Conservation (phyloP, 169 alveolate species). For the Plasmodium ovale region DNA sequence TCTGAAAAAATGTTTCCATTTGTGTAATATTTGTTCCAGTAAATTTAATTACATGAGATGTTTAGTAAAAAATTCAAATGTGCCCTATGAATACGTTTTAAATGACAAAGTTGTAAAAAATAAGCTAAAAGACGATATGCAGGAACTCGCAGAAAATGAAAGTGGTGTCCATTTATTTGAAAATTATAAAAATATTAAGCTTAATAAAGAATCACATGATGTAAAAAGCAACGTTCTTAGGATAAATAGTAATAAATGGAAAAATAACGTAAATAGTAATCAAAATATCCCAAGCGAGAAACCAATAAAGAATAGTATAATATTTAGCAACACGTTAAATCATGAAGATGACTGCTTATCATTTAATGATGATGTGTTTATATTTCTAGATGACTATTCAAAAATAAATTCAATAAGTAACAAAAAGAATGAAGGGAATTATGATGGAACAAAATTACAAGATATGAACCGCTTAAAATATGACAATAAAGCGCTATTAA, state of each 20-base stretch:
- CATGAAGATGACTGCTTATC: constrained; percentile 34
- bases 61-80: constrained; percentile 58
- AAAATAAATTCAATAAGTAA: constrained; percentile 17
- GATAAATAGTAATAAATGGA: constrained; percentile 37
- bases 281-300: constrained; percentile 21
- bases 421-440: constrained; percentile 14
- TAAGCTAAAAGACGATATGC: background rate
- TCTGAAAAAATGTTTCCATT: constrained; percentile 62
- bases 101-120: constrained; percentile 6
- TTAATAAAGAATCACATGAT: constrained; percentile 9
- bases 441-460: constrained; percentile 20
- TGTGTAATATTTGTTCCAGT: constrained; percentile 34
- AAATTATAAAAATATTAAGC: constrained; percentile 18
- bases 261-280: constrained; percentile 12
- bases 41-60: constrained; percentile 65
- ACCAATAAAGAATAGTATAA: constrained; percentile 49
- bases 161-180: constrained; percentile 13
- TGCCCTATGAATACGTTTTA: constrained; percentile 51
- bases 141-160: background rate
- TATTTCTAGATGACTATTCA: constrained; percentile 51
- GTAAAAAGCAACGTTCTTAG: constrained; percentile 50
- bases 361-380: constrained; percentile 72
- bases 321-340: constrained; percentile 72
- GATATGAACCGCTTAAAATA: constrained; percentile 20
- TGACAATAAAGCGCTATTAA: constrained; percentile 2